Evolutionary conservation across 495 filamentous ascomycete species (phyloP), one percentile per base, ranked within the genome.

Genomic region (Chaetomidium leptoderma): DNA sequence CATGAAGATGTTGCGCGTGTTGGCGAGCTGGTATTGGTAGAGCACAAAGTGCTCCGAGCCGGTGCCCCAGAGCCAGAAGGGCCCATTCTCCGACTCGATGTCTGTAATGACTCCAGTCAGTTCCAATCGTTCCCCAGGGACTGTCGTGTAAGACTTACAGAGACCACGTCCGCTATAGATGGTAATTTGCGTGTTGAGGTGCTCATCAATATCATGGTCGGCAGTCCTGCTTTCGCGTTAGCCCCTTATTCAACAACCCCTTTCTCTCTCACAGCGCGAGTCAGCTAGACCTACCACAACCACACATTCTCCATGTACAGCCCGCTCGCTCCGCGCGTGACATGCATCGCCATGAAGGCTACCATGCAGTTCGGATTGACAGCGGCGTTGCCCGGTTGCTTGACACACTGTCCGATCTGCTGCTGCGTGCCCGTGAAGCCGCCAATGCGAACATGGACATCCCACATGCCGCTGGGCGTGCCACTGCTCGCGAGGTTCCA

Each of bases 271-370:
- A 74, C 65, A n/a, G 32, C 32, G 32, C 6, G 32, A 33, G 6
- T 11, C 23, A 46, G 29, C 13, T 8, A 17, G 26, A 61, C 63
- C 13, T 60, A 87, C 86, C 92, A 97, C 63, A 89, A 81, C 92
- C 92, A 97, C 46, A 82, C 83, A 73, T 97, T 96, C 76, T 96
- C 92, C 60, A 95, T 75, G 65, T 95, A 93, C 35, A 89, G 74
- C 36, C 71, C 71, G 40, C 79, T 81, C 2, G 82, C 89, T 26
- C 77, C 69, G 37, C 79, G 65, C 6, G 90, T 92, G 24, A 96
- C 74, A 64, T 95, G 90, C 60, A 97, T 77, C 11, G 90, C 77
- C 78, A 95, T 82, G 77, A 89, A 92, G 6, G 91, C 85, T 16
- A 83, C 88, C 65, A 83, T 80, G 65, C 87, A 91, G 1, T 65